Percentiles rank a stretch among this genome's conserved stretches.
Conservation (phyloP, 2,329 filamentous ascomycete species). For the Hypocrella siamensis region DNA sequence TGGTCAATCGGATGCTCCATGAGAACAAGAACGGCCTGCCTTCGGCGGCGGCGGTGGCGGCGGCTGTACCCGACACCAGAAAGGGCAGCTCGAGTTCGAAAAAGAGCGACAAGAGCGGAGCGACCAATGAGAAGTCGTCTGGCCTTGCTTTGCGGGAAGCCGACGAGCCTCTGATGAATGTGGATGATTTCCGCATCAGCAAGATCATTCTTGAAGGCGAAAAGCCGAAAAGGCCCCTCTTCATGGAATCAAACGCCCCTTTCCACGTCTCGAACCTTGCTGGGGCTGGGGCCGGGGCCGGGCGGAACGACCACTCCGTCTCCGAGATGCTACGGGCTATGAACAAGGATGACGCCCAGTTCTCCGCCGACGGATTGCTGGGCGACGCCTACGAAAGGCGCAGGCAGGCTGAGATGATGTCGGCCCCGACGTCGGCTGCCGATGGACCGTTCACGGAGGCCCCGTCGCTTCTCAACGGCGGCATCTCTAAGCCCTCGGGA, state of each 20-base stretch:
- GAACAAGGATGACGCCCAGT: slow-evolving; percentile 19
- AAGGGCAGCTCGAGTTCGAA: slow-evolving; percentile 1
- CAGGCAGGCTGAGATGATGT: slow-evolving; percentile 18
- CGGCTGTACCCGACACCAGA: slow-evolving; percentile 4
- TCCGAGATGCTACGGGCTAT: slow-evolving; percentile 1
- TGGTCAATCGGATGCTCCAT: slow-evolving; percentile 52
- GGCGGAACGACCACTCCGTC: neutral
- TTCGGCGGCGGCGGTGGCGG: too few relatives aligned
- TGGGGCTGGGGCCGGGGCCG: too few relatives aligned
- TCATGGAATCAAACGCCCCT: neutral
- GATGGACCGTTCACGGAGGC: slow-evolving; percentile 36
- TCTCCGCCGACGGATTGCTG: slow-evolving; percentile 35
- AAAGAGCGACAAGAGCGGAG: slow-evolving; percentile 1
- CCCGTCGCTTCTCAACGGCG: slow-evolving; percentile 37
- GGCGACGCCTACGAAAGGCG: slow-evolving; percentile 32
- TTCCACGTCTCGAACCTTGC: neutral
- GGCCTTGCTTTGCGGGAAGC: neutral
- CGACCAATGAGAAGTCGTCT: neutral
- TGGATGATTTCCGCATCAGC: slow-evolving; percentile 6
- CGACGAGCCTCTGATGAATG: slow-evolving; percentile 6
- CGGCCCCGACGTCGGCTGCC: slow-evolving; percentile 15
- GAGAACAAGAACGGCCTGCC: slow-evolving; percentile 18
- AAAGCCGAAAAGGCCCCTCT: neutral
- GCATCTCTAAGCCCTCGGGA: slow-evolving; percentile 8
- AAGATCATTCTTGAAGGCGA: slow-evolving; percentile 2